Evolutionary conservation across 2,329 filamentous ascomycete genomes (phyloP).

Genomic region (Dichotomopilus funicola): DNA sequence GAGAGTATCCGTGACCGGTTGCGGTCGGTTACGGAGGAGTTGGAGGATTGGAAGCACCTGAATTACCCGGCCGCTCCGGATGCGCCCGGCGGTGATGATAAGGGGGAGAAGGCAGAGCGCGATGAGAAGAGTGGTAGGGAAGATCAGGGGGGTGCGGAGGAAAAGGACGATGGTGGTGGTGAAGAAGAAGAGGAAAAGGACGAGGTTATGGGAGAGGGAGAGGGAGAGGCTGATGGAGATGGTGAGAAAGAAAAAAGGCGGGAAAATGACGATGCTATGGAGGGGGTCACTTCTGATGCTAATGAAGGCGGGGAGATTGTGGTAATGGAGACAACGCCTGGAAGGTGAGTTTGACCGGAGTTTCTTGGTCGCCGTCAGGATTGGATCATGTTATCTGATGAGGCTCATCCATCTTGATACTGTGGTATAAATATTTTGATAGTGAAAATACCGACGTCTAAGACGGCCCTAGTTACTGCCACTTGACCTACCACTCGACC

Average conservation of each 20-base stretch:
- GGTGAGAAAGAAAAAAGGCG: not conserved
- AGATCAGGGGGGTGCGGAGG: conserved; percentile 14
- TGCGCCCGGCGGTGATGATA: conserved; percentile 25
- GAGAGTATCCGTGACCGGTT: conserved; percentile 90
- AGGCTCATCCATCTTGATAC: too few relatives aligned
- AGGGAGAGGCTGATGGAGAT: not conserved
- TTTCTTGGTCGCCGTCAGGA: too few relatives aligned
- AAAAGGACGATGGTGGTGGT: conserved; percentile 13
- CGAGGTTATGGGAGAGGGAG: not conserved
- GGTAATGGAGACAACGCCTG: not conserved
- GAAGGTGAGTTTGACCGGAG: not conserved
- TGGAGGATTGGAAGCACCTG: conserved; percentile 87
- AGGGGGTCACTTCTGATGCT: conserved; percentile 7
- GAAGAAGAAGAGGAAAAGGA: conserved; percentile 10
- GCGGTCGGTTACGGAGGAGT: conserved; percentile 86
- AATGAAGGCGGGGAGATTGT: not conserved
- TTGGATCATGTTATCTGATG: too few relatives aligned
- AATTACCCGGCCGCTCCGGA: conserved; percentile 54
- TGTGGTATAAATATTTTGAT: too few relatives aligned
- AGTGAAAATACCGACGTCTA: too few relatives aligned
- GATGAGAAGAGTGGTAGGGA: conserved; percentile 11
- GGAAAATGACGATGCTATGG: conserved; percentile 9
- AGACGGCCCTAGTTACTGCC: too few relatives aligned
- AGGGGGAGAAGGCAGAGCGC: conserved; percentile 21
- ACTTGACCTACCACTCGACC: too few relatives aligned